Conservation (phyloP, 495 filamentous ascomycete genomes). For the Xylaria cubensis region DNA sequence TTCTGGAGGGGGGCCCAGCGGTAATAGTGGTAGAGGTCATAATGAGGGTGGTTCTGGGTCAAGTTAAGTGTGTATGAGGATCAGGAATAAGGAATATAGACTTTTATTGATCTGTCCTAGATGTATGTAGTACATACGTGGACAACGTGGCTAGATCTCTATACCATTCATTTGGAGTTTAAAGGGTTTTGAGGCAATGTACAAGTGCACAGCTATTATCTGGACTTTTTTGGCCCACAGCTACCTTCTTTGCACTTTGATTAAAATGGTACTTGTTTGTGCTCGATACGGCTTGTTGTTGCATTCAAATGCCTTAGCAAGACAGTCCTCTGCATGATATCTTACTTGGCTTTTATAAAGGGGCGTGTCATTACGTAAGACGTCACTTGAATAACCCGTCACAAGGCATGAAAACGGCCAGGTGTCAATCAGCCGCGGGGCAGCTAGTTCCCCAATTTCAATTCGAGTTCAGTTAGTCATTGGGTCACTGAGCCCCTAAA, state of each 20-base stretch:
- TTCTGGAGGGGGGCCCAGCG: constrained; percentile 25
- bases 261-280: not conserved
- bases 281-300: not conserved
- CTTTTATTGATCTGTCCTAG: not conserved
- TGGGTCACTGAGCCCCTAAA: not conserved
- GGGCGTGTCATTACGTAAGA: not conserved
- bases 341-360: no score
- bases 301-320: not conserved
- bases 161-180: constrained; percentile 19
- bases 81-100: constrained; percentile 16
- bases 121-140: constrained; percentile 9
- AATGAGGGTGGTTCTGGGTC: constrained; percentile 35
- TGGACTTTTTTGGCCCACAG: not conserved
- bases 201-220: not conserved
- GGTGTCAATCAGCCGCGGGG: not conserved
- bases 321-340: not conserved
- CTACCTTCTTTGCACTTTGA: not conserved
- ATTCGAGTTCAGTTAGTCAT: not conserved
- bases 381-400: not conserved
- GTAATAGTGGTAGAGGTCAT: constrained; percentile 32
- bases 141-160: not conserved
- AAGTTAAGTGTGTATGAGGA: constrained; percentile 18
- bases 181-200: constrained; percentile 3
- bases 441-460: not conserved
- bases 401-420: not conserved